Percentiles rank a stretch among this genome's conserved stretches.
phyloP scores from a whole-genome alignment of 495 filamentous ascomycete genomes.

The Usnea hakonensis region DNA sequence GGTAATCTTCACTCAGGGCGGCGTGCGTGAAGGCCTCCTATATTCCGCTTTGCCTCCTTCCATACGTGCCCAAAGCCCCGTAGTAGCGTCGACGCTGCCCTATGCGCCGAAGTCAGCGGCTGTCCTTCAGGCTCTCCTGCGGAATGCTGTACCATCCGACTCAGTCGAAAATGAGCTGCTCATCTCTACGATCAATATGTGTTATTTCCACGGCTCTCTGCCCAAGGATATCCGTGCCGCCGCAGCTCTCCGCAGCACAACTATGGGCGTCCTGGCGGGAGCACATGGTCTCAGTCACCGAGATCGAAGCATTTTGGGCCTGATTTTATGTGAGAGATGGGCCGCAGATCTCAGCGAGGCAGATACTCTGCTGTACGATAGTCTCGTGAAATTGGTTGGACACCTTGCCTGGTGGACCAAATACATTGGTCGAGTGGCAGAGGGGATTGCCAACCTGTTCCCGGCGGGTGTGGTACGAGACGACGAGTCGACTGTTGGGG shows the following conservation, averaged over 20 bases:
- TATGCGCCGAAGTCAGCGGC: slow-evolving; percentile 39
- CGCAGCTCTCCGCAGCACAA: slow-evolving; percentile 64
- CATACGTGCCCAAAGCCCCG: slow-evolving; percentile 55
- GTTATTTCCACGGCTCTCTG: slow-evolving; percentile 43
- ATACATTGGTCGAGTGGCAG: slow-evolving; percentile 51
- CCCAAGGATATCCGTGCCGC: slow-evolving; percentile 50
- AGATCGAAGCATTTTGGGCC: slow-evolving; percentile 59
- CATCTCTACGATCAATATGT: slow-evolving; percentile 35
- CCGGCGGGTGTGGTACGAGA: slow-evolving; percentile 41
- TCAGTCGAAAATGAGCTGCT: slow-evolving; percentile 28
- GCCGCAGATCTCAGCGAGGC: slow-evolving; percentile 53
- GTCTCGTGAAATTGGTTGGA: slow-evolving; percentile 41
- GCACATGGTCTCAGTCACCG: slow-evolving; percentile 67
- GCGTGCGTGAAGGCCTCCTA: slow-evolving; percentile 75
- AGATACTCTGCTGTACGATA: slow-evolving; percentile 40
- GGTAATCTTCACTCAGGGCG: slow-evolving; percentile 76
- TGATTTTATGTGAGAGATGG: slow-evolving; percentile 72
- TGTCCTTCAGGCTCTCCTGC: slow-evolving; percentile 36
- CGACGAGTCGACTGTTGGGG: slow-evolving; percentile 18
- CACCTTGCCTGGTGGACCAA: slow-evolving; percentile 53
- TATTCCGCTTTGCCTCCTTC: slow-evolving; percentile 54
- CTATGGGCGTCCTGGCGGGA: slow-evolving; percentile 55
- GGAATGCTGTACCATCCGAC: slow-evolving; percentile 37
- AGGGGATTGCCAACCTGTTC: slow-evolving; percentile 40
- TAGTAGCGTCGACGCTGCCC: slow-evolving; percentile 50